Base-by-base conservation (phyloP, 2,329 filamentous ascomycete species). In the Orbilia blumenaviensis region DNA sequence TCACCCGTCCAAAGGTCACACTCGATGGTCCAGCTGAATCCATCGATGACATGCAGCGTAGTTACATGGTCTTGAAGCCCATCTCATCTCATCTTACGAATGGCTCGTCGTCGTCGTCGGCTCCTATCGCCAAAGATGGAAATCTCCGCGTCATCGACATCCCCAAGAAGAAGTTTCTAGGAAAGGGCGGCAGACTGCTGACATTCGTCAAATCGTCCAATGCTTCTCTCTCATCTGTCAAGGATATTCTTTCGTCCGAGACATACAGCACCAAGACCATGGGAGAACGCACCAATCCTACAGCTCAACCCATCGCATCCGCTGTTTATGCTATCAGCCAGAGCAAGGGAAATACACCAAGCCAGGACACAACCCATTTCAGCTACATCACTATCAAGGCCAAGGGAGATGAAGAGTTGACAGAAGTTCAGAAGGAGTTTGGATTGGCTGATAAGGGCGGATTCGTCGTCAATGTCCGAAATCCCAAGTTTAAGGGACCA, bases 271-370 rank as follows among this genome's bases (percentile, higher is more conserved):
- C 93, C 6, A 90, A 93, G 84, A 94, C 92, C 0, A 85, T 84
- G 1, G 92, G 92, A 0, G 79, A 74, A 42, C 50, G 44, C 34
- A 63, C 32, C 87, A 91, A 10, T 8, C 86, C 85, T 0, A 89
- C 92, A 0, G 88, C 91, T 0, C 90, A 87, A 0, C 91, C 92
- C 0, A 86, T 93, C n/a, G 93, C 89, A 0, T 93, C 96, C 82
- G 94, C 93, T 0, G 89, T 96, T 0, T 97, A 97, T 80, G 91
- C 90, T 0, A 89, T 97, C 62, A 92, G 90, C 0, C 88, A 87
- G 2, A 92, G 90, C 0, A 89, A 89, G 0, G 85, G 89, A 0
- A 88, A 78, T 32, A 92, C 89, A 1, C 92, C 52, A 1, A 92
- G 90, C 0, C 89, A 89, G 0, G 85, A 89, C 0, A 88, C 77